Percentiles rank a stretch among this genome's conserved stretches.
These are phyloP conservation scores for Xylariaceae sp. DNA, from an alignment of 2,329 filamentous ascomycete genomes.

Conservation along the genomic window DNA sequence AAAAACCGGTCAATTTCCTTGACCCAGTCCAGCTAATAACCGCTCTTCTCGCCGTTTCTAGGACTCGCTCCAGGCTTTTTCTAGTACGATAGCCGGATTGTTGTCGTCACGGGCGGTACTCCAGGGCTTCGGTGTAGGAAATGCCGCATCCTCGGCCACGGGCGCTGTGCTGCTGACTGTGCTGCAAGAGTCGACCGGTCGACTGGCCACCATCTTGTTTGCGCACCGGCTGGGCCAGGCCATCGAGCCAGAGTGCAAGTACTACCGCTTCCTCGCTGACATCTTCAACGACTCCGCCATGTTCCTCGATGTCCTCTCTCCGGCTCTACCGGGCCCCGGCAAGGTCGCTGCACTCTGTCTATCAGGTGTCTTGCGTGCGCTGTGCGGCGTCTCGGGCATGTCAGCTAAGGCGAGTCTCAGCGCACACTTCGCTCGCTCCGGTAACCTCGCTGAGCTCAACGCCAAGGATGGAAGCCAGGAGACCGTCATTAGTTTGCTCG, in stretches of 20 bases:
- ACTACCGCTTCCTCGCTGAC: slow-evolving; percentile 84
- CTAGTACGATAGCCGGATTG: slow-evolving; percentile 78
- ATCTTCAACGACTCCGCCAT: slow-evolving; percentile 88
- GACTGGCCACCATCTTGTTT: slow-evolving; percentile 84
- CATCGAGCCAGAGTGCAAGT: slow-evolving; percentile 90
- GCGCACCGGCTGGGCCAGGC: slow-evolving; percentile 81
- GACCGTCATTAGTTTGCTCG: slow-evolving; percentile 86
- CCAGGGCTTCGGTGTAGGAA: slow-evolving; percentile 80
- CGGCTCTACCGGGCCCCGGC: slow-evolving; percentile 60
- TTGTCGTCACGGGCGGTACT: slow-evolving; percentile 84
- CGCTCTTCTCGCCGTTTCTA: slow-evolving; percentile 8
- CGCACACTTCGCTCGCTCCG: slow-evolving; percentile 85
- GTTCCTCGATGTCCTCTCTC: slow-evolving; percentile 83
- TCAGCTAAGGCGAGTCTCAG: slow-evolving; percentile 90
- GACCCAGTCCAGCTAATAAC: not conserved
- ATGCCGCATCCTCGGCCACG: slow-evolving; percentile 78
- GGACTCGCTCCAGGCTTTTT: slow-evolving; percentile 85
- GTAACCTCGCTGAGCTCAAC: slow-evolving; percentile 91
- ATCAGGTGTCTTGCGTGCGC: slow-evolving; percentile 58
- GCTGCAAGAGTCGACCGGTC: slow-evolving; percentile 79
- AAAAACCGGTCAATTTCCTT: too few species aligned
- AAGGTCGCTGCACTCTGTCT: slow-evolving; percentile 58
- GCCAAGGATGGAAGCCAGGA: slow-evolving; percentile 92
- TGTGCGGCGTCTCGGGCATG: slow-evolving; percentile 90
- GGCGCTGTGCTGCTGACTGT: slow-evolving; percentile 82